Evolutionary conservation across 495 filamentous ascomycete genomes (phyloP), one percentile per base, ranked within the genome.

Genomic region (Tetracladium setigerum): DNA sequence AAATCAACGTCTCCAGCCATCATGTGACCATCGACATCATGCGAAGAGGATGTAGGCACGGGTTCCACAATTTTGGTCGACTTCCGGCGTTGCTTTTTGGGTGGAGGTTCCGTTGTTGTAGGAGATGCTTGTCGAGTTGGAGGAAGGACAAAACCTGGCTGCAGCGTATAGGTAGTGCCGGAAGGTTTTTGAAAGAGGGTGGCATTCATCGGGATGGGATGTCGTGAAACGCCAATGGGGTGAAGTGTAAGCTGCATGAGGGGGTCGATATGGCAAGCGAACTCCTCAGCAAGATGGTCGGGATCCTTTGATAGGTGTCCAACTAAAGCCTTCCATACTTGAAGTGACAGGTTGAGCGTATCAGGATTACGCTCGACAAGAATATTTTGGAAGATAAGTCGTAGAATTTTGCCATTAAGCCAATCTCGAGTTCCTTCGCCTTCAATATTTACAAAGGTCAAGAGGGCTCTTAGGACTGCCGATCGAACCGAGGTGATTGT

Each of bases 1-100:
- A 98, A 69, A 55, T 98, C 92, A 44, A 96, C 82, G 59, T 98
- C 92, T 36, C 92, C 92, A 57, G 89, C 86, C 66, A 98, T 87
- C 87, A 98, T 96, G 57, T 94, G 89, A 14, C 88, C 92, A 60
- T 98, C 92, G 31, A 98, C 87, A 62, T 98, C 95, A 63, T 98
- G 94, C 4, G 82, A 74, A 12, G 83, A 81, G 19, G 68, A 66
- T 9, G 70, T 46, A 0, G 78, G 60, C 19, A 77, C 67, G n/a
- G 77, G 62, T 16, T 86, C 79, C 52, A 90, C 85, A 37, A 83
- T 81, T 72, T 87, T 91, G 30, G 89, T 86, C 0, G 83, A 84
- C 59, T 88, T 90, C 54, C 87, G 81, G 30, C 88, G 78, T 45
- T 85, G 80, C 66, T 92, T 95, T 0, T 70, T 62, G 14, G 77